phyloP scores from a whole-genome alignment of 2,329 filamentous ascomycete species.

The Aspergillus sp. region DNA sequence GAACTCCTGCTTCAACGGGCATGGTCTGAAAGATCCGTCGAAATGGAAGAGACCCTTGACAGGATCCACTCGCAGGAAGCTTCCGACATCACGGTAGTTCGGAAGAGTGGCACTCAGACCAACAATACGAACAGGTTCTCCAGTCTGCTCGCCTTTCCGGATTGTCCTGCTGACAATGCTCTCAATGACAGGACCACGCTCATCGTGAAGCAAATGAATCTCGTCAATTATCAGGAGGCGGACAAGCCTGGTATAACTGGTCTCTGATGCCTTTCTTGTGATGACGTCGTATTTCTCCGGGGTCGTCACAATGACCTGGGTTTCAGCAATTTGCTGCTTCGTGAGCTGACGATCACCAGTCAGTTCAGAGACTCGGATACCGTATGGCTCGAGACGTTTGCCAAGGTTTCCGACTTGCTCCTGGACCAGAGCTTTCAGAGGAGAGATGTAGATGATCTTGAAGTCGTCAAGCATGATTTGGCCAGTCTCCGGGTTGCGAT shows the following conservation, averaged over 20 bases:
- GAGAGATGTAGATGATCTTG: slow-evolving; percentile 98
- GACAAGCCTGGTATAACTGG: slow-evolving; percentile 96
- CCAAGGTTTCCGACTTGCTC: slow-evolving; percentile 98
- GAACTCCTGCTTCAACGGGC: slow-evolving; percentile 93
- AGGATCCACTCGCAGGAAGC: slow-evolving; percentile 86
- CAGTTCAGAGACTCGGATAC: slow-evolving; percentile 89
- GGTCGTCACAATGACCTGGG: slow-evolving; percentile 96
- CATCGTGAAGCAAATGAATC: slow-evolving; percentile 95
- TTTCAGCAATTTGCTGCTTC: slow-evolving; percentile 97
- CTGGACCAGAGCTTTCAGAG: slow-evolving; percentile 90
- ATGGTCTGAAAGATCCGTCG: slow-evolving; percentile 89
- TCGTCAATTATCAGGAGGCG: slow-evolving; percentile 95
- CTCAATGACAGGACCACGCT: slow-evolving; percentile 92
- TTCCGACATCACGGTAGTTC: slow-evolving; percentile 94
- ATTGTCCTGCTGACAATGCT: slow-evolving; percentile 96
- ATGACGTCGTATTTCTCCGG: slow-evolving; percentile 99
- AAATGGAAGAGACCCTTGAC: slow-evolving; percentile 92
- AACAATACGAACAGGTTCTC: slow-evolving; percentile 86
- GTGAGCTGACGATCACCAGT: slow-evolving; percentile 97
- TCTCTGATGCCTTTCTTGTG: slow-evolving; percentile 93
- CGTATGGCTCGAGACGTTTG: slow-evolving; percentile 83
- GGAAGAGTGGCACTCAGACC: slow-evolving; percentile 93
- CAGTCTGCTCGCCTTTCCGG: slow-evolving; percentile 87
- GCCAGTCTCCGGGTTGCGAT: slow-evolving; percentile 84
- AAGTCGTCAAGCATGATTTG: slow-evolving; percentile 94